Base-by-base conservation (phyloP, 2,329 filamentous ascomycete genomes). In the Microcera coccophila region DNA sequence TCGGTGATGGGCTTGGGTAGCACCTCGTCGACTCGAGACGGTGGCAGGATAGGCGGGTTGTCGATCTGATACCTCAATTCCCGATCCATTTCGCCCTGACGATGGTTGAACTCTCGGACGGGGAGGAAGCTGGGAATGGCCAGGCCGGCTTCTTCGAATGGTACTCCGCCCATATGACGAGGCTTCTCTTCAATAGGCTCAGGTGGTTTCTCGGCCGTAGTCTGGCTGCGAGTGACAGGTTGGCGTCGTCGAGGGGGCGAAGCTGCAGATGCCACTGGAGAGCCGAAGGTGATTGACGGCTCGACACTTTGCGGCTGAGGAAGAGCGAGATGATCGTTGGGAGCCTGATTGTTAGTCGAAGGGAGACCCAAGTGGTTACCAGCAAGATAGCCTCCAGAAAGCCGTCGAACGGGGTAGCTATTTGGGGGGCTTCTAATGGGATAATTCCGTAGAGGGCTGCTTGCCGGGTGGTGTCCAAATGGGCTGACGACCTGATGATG, bases 11-110 rank as follows among this genome's bases (percentile, higher is more conserved):
- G 38, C 49, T 66, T 67, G 1, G 57, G 55, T 0, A 56, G 52
- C 2, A 66, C 47, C 5, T 56, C 54, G 1, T 43, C 39, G 7
- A 66, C 44, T 5, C 39, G 39, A 16, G 59, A 53, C 0, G 47
- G 45, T 0, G 66, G 64, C 0, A 66, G 55, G 1, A 57, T 45
- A 0, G 66, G 61, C 4, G 60, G 60, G 5, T 55, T 42, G 7
- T 16, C 10, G 10, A 22, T 34, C 26, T 62, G 61, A 15, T 35
- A 26, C 4, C 36, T 17, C 2, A 63, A 42, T 39, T 64, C 62
- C 2, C 12, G 5, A 12, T 49, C 35, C 1, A 66, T 45, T 5
- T 45, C 50, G 5, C 5, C 17, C 11, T 53, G 22, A 3, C 60
- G 57, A 5, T 45, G 48, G 4, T 17, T 5, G n/a, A 43, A 38